Evolutionary conservation across 768 basidiomycete genomes (phyloP).

Genomic region (Boletus sensibilis): DNA sequence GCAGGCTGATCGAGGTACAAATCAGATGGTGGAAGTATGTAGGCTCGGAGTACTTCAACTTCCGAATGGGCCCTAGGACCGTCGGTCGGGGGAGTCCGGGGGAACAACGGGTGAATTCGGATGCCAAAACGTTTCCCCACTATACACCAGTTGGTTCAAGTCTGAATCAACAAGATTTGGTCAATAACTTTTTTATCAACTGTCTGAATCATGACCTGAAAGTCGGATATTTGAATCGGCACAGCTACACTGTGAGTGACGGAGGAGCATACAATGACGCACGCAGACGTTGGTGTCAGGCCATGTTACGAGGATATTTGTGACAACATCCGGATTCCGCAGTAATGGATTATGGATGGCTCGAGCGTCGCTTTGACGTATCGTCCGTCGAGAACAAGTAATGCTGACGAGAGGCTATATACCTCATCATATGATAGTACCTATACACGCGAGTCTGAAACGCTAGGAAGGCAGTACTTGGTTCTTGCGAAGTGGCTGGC

Average conservation of each 20-base stretch:
- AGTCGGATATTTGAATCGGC: background rate
- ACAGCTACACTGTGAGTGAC: background rate
- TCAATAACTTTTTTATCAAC: background rate
- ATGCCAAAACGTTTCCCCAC: background rate
- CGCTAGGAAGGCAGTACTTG: background rate
- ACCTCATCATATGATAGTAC: background rate
- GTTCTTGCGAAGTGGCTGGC: background rate
- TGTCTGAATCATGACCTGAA: no score
- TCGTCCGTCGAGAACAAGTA: background rate
- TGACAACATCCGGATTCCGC: background rate
- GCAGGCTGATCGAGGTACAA: background rate
- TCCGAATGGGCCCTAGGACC: background rate
- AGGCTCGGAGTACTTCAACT: background rate
- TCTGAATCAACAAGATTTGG: background rate
- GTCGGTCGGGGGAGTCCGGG: background rate
- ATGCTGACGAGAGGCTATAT: background rate
- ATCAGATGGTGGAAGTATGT: background rate
- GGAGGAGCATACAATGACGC: no score
- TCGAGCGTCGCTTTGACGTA: background rate
- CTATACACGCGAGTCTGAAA: conserved; percentile 7
- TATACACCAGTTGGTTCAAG: background rate
- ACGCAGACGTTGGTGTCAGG: background rate
- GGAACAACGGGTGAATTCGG: background rate
- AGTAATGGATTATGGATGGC: background rate
- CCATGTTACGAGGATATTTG: background rate